Evolutionary conservation across 2,329 filamentous ascomycete species (phyloP).

Genomic region (Zasmidium angulare): DNA sequence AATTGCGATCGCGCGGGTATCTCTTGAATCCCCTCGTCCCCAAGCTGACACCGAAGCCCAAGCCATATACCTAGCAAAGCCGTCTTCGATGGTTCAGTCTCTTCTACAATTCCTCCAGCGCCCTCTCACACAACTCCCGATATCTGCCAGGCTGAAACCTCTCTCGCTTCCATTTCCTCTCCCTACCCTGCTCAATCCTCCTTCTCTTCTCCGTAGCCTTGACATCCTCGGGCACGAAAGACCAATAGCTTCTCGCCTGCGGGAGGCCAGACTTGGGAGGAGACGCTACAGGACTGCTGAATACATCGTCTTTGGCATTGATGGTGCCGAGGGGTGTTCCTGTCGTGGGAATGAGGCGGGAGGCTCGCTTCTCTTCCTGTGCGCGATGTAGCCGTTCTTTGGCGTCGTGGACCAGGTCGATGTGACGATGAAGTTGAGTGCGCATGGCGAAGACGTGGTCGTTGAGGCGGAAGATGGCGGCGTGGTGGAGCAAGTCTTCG

Average conservation of each 20-base stretch:
- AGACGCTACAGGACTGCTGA: constrained; percentile 6
- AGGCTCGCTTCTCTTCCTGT: constrained; percentile 15
- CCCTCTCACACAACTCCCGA: constrained; percentile 27
- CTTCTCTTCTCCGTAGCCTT: constrained; percentile 27
- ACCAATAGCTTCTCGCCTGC: constrained; percentile 26
- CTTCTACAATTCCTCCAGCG: constrained; percentile 31
- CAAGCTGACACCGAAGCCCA: too few species aligned
- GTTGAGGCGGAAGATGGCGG: constrained; percentile 12
- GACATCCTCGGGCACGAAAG: constrained; percentile 26
- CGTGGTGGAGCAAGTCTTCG: constrained; percentile 8
- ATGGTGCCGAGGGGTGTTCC: constrained; percentile 2
- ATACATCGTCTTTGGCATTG: background rate
- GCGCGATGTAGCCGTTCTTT: constrained; percentile 15
- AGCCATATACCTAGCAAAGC: too few species aligned
- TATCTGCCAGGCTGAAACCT: constrained; percentile 31
- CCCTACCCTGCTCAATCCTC: constrained; percentile 29
- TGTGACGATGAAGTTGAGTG: constrained; percentile 38
- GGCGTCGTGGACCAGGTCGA: constrained; percentile 32
- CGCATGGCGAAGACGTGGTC: constrained; percentile 28
- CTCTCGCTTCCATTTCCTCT: constrained; percentile 28
- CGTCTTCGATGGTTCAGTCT: background rate
- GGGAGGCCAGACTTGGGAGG: constrained; percentile 2
- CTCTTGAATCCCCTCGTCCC: too few species aligned
- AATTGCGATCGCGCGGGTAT: too few species aligned
- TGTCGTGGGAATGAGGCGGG: constrained; percentile 1